Evolutionary conservation across 2,329 filamentous ascomycete genomes (phyloP).

Genomic region (Exserohilum rostratum): DNA sequence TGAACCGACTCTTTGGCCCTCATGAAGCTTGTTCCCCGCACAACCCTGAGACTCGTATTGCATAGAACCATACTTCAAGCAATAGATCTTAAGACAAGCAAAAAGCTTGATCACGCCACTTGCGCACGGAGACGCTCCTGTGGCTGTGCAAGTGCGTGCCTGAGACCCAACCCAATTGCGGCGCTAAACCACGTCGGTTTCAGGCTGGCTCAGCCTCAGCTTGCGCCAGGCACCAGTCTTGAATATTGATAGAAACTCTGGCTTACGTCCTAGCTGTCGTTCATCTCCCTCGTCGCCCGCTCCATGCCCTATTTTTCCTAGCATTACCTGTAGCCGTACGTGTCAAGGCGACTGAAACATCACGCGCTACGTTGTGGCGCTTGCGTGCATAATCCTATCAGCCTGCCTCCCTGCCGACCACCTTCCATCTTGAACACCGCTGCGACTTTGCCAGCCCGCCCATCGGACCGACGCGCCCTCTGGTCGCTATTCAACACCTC

Average conservation of each 20-base stretch:
- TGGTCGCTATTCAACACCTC: too few relatives aligned
- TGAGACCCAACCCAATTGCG: neutral
- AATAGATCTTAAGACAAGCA: neutral
- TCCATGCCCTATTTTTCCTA: neutral
- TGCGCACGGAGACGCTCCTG: neutral
- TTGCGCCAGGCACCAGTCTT: conserved; percentile 16
- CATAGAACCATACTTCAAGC: neutral
- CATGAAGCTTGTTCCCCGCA: too few relatives aligned
- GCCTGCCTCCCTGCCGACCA: neutral
- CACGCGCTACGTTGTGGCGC: too few relatives aligned
- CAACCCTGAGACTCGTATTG: neutral
- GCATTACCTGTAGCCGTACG: neutral
- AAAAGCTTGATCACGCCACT: neutral
- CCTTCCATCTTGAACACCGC: neutral
- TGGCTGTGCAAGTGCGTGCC: conserved; percentile 13
- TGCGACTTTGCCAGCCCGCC: too few relatives aligned
- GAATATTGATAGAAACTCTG: conserved; percentile 4
- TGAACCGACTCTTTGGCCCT: too few relatives aligned
- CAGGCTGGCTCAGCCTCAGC: conserved; percentile 13
- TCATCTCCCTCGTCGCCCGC: neutral
- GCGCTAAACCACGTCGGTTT: conserved; percentile 12
- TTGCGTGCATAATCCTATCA: too few relatives aligned
- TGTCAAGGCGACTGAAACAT: too few relatives aligned
- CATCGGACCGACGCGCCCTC: too few relatives aligned
- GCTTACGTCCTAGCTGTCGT: conserved; percentile 2